Conservation (phyloP, 208 protist genomes). For the Leishmania lainsoni region DNA sequence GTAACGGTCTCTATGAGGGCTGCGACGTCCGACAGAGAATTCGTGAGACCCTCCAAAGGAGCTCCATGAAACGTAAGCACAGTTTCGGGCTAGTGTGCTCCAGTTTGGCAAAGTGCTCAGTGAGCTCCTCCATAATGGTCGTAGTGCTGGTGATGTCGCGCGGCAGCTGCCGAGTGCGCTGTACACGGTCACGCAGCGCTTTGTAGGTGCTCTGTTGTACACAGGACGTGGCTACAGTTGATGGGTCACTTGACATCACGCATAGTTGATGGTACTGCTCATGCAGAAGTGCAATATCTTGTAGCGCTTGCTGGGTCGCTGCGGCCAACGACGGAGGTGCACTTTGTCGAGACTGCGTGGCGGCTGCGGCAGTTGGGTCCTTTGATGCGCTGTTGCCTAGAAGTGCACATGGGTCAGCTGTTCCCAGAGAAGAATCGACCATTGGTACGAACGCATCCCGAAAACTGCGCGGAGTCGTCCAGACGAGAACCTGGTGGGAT, state of each 20-base stretch:
- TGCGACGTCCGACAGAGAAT: constrained; percentile 13
- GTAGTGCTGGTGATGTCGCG: constrained; percentile 12
- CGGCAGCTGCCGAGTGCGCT: constrained; percentile 18
- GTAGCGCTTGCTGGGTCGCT: constrained; percentile 14
- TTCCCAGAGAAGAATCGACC: not conserved
- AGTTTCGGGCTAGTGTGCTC: constrained; percentile 10
- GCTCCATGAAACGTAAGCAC: constrained; percentile 22
- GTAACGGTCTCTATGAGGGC: constrained; percentile 14
- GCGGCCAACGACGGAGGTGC: not conserved
- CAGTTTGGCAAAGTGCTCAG: constrained; percentile 20
- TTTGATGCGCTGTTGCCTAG: not conserved
- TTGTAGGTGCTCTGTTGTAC: not conserved
- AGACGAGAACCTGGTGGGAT: not conserved
- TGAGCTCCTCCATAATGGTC: constrained; percentile 17
- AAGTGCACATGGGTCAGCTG: not conserved
- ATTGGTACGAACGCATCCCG: constrained; percentile 4
- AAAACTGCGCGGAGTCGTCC: constrained; percentile 1
- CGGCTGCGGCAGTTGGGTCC: not conserved
- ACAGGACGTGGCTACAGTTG: not conserved
- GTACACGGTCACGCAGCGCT: constrained; percentile 7
- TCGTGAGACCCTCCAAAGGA: constrained; percentile 27
- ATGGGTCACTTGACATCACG: not conserved
- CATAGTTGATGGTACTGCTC: not conserved
- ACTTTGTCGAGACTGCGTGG: not conserved
- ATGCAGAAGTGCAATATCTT: constrained; percentile 18